Conservation (phyloP, 2,329 filamentous ascomycete genomes). For the Colletotrichum euphorbiae region DNA sequence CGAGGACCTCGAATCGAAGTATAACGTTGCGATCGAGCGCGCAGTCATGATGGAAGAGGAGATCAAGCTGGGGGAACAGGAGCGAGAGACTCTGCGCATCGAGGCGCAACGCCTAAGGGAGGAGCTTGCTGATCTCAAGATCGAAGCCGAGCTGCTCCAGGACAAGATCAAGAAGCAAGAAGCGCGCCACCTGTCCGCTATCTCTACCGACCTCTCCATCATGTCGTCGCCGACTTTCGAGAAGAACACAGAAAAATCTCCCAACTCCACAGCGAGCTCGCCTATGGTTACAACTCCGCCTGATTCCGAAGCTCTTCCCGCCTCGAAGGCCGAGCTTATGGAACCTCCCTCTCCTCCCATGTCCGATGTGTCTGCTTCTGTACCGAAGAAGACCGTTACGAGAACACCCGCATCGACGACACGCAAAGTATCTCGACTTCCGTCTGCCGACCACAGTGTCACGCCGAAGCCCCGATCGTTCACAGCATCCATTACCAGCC, state of each 20-base stretch:
- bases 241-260: conserved; percentile 76
- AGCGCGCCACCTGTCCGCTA: conserved; percentile 66
- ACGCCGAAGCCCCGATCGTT: conserved; percentile 63
- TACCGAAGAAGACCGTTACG: conserved; percentile 20
- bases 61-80: conserved; percentile 89
- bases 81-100: conserved; percentile 88
- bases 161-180: conserved; percentile 88
- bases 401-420: conserved; percentile 62
- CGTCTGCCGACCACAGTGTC: conserved; percentile 49
- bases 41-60: conserved; percentile 95
- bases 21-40: conserved; percentile 92
- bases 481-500: conserved; percentile 50
- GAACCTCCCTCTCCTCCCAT: conserved; percentile 95
- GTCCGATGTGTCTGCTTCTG: conserved; percentile 79
- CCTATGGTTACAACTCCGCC: conserved; percentile 91
- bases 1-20: conserved; percentile 97
- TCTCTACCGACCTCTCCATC: conserved; percentile 72
- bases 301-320: conserved; percentile 54
- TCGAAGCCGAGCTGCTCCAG: conserved; percentile 93
- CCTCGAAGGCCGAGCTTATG: conserved; percentile 69
- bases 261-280: conserved; percentile 88
- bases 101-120: conserved; percentile 90
- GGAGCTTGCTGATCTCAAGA: conserved; percentile 91
- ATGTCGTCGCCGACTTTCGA: conserved; percentile 80
- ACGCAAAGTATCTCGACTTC: conserved; percentile 55